These are phyloP conservation scores for Podila epigama DNA, from an alignment of 192 early-diverging fungal genomes.

Conservation along the genomic window DNA sequence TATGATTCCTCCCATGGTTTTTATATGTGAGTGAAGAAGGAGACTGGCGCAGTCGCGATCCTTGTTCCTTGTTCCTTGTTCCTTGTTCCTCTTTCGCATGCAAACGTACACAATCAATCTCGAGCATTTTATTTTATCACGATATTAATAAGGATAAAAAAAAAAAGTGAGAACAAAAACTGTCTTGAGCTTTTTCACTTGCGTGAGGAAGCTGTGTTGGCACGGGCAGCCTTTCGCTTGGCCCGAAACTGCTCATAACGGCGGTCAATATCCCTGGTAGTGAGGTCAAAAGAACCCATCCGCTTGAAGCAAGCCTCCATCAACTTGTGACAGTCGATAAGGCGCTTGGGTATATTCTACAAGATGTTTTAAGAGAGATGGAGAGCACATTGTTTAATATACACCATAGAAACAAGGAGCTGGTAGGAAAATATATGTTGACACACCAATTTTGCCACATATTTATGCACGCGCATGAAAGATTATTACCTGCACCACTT, in stretches of 20 bases:
- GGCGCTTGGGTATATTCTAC: conserved; percentile 66
- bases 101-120: too few species aligned
- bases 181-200: background rate
- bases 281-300: conserved; percentile 38
- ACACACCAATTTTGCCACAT: too few species aligned
- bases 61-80: too few species aligned
- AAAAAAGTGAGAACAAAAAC: too few species aligned
- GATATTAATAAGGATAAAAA: too few species aligned
- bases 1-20: too few species aligned
- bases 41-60: too few species aligned
- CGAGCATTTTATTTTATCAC: too few species aligned
- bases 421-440: too few species aligned
- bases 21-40: too few species aligned
- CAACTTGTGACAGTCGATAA: conserved; percentile 69
- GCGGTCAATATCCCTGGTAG: conserved; percentile 42
- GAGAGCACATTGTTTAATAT: too few species aligned
- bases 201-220: conserved; percentile 5
- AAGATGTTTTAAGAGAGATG: background rate
- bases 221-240: conserved; percentile 25
- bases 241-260: conserved; percentile 36
- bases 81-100: too few species aligned
- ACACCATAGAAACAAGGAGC: background rate
- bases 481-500: conserved; percentile 56
- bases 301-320: conserved; percentile 58
- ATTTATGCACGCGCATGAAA: background rate